phyloP scores from a whole-genome alignment of 192 early-diverging fungal genomes.

The Umbelopsis sp. region DNA sequence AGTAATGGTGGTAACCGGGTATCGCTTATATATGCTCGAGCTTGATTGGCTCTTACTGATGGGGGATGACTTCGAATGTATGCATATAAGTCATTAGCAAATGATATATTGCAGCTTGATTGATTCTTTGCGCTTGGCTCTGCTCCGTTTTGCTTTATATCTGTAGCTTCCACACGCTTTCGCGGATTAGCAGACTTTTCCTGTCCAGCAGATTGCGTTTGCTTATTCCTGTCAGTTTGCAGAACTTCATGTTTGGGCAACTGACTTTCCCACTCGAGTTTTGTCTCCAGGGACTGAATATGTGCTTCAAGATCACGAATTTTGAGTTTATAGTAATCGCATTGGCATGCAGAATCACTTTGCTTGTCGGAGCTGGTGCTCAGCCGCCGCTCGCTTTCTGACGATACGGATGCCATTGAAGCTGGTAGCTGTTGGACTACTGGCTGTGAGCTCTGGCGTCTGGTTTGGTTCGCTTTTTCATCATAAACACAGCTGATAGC shows the following conservation, averaged over 20 bases:
- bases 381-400: background rate
- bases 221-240: background rate
- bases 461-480: background rate
- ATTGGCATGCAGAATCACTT: background rate
- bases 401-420: background rate
- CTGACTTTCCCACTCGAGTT: background rate
- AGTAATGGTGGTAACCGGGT: conserved; percentile 14
- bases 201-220: conserved; percentile 21
- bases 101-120: conserved; percentile 3
- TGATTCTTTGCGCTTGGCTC: background rate
- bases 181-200: conserved; percentile 14
- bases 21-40: conserved; percentile 17
- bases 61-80: conserved; percentile 16
- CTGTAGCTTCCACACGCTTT: background rate
- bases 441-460: conserved; percentile 12
- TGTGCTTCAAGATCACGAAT: conserved; percentile 16
- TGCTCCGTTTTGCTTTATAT: background rate
- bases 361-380: conserved; percentile 15
- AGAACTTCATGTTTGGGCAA: background rate
- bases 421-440: background rate
- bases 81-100: conserved; percentile 17
- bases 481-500: background rate
- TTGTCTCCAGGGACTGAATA: background rate
- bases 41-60: conserved; percentile 15
- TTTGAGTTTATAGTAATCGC: background rate